Conservation (phyloP, 2,329 filamentous ascomycete genomes). For the Orbilia ellipsospora region DNA sequence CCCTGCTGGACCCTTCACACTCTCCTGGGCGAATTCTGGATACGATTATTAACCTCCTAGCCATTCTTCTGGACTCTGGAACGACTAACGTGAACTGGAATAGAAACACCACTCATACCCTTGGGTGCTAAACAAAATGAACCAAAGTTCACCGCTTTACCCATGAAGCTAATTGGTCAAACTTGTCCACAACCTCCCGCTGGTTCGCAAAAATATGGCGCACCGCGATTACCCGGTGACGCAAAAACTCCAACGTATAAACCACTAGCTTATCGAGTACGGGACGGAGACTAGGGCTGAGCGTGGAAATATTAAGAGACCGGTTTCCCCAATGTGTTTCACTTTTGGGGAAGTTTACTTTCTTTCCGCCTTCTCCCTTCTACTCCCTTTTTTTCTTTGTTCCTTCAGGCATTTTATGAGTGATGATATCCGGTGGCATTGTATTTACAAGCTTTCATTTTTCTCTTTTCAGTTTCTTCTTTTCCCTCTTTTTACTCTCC, state of each 20-base stretch:
- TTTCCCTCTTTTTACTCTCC: conserved; percentile 25
- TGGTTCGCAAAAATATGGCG: no score
- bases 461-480: conserved; percentile 11
- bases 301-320: no score
- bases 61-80: conserved; percentile 4
- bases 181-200: no score
- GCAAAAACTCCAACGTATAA: no score
- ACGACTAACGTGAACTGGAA: neutral
- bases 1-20: conserved; percentile 33
- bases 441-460: neutral
- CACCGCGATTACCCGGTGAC: no score
- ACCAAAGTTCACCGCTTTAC: no score
- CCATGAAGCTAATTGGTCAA: no score
- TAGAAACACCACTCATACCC: no score
- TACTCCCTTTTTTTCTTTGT: conserved; percentile 12
- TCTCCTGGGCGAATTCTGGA: conserved; percentile 30
- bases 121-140: no score
- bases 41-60: conserved; percentile 7
- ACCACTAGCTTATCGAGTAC: no score
- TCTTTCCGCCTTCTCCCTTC: neutral
- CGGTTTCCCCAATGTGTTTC: no score
- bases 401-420: conserved; percentile 16
- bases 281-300: no score
- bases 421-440: conserved; percentile 23
- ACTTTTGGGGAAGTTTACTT: neutral